These are phyloP conservation scores for Periconia macrospinosa DNA, from an alignment of 2,329 filamentous ascomycete genomes.

Conservation along the genomic window DNA sequence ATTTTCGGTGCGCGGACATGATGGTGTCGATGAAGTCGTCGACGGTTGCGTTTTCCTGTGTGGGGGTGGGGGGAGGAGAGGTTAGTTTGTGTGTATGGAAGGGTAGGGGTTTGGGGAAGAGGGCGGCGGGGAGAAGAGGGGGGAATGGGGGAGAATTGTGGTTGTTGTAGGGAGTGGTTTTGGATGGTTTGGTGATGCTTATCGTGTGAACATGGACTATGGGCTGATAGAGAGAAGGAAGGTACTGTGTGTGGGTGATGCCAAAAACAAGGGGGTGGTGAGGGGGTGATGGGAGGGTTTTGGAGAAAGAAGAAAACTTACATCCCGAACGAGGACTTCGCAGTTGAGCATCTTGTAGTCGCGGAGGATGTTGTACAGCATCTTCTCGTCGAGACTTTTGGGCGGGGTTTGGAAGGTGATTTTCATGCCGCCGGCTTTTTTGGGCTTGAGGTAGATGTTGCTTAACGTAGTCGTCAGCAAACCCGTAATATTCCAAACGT, in stretches of 20 bases:
- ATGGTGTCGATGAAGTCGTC: conserved; percentile 99
- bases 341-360: conserved; percentile 99
- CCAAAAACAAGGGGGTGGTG: too few species aligned
- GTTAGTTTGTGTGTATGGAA: background rate
- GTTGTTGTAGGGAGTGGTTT: too few species aligned
- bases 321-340: conserved; percentile 89
- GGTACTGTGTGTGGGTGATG: too few species aligned
- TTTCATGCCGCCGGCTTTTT: conserved; percentile 98
- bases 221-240: too few species aligned
- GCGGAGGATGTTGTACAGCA: conserved; percentile 94
- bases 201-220: too few species aligned
- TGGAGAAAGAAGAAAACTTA: background rate
- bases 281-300: too few species aligned
- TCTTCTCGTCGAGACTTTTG: conserved; percentile 93
- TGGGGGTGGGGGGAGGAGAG: background rate
- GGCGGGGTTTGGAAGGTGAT: conserved; percentile 91
- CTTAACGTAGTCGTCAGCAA: conserved; percentile 46
- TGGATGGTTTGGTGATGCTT: too few species aligned
- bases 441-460: conserved; percentile 95
- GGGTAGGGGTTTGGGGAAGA: background rate
- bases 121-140: too few species aligned
- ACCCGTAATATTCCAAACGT: too few species aligned
- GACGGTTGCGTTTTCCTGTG: conserved; percentile 76
- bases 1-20: conserved; percentile 98
- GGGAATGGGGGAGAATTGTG: too few species aligned